Percentiles rank a stretch among this genome's conserved stretches.
Evolutionary conservation across 2,329 filamentous ascomycete species (phyloP).

Genomic region (Coniella lustricola): DNA sequence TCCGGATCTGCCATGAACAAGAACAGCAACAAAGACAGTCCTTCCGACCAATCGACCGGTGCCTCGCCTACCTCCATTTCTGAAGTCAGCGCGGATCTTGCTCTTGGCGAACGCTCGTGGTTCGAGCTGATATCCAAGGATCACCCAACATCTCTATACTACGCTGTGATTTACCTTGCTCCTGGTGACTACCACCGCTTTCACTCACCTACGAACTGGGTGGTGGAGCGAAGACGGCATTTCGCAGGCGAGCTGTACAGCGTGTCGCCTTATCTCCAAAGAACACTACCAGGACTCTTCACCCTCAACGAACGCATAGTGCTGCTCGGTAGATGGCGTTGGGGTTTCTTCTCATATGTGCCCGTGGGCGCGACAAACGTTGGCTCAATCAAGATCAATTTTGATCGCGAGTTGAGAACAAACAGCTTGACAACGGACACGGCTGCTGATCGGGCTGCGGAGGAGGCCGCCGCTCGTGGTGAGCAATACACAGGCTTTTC

Average conservation of each 20-base stretch:
- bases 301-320: constrained; percentile 95
- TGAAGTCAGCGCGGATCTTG: constrained; percentile 78
- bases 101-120: constrained; percentile 63
- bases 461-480: constrained; percentile 65
- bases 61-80: constrained; percentile 67
- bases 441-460: constrained; percentile 77
- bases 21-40: constrained; percentile 38
- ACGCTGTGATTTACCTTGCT: constrained; percentile 90
- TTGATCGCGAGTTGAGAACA: constrained; percentile 87
- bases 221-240: constrained; percentile 89
- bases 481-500: constrained; percentile 86
- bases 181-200: constrained; percentile 98
- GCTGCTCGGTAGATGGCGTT: constrained; percentile 86
- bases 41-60: constrained; percentile 66
- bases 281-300: constrained; percentile 87
- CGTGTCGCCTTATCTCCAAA: constrained; percentile 90
- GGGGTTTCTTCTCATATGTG: constrained; percentile 94
- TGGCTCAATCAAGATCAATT: constrained; percentile 93
- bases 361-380: constrained; percentile 97
- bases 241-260: constrained; percentile 95
- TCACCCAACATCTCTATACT: constrained; percentile 72
- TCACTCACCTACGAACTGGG: constrained; percentile 92
- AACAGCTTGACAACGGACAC: constrained; percentile 92
- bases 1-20: constrained; percentile 55
- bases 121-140: constrained; percentile 58